These are phyloP conservation scores for Hirschfeldia incana DNA, from an alignment of 345 rosid species.

Conservation along the genomic window DNA sequence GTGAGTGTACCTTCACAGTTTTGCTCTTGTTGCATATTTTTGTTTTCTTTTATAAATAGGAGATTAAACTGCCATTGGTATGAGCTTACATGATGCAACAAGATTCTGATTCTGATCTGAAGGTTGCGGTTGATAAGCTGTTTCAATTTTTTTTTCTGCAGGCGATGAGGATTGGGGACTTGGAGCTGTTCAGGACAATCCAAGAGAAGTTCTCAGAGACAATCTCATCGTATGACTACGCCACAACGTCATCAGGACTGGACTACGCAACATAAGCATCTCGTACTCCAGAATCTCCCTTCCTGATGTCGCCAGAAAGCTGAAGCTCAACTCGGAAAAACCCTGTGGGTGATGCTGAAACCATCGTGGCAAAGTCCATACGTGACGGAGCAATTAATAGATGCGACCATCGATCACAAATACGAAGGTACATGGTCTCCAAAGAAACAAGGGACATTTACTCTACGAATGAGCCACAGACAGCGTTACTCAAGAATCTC, in stretches of 20 bases:
- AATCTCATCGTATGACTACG: constrained; percentile 72
- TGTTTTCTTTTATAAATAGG: no score
- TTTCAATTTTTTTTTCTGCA: constrained; percentile 36
- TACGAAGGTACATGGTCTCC: constrained; percentile 72
- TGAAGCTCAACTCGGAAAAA: no score
- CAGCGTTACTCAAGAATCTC: constrained; percentile 83
- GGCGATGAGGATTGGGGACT: constrained; percentile 91
- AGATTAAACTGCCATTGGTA: not conserved
- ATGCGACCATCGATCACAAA: constrained; percentile 71
- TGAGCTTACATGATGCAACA: constrained; percentile 17
- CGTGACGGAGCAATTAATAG: constrained; percentile 64
- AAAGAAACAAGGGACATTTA: constrained; percentile 89
- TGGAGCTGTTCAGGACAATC: constrained; percentile 76
- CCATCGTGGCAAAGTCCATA: no score
- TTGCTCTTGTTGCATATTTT: not conserved
- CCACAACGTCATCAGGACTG: constrained; percentile 85
- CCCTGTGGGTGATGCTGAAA: no score
- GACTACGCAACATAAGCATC: constrained; percentile 75
- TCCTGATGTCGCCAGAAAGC: constrained; percentile 49
- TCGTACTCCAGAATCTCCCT: constrained; percentile 74
- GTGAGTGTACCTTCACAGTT: constrained; percentile 48
- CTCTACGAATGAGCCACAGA: constrained; percentile 85
- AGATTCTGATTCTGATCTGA: constrained; percentile 12
- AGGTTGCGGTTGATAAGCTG: not conserved
- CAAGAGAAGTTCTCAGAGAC: constrained; percentile 69